These are phyloP conservation scores for Fragaria vesca DNA, from an alignment of 306 rosid species.

Conservation along the genomic window DNA sequence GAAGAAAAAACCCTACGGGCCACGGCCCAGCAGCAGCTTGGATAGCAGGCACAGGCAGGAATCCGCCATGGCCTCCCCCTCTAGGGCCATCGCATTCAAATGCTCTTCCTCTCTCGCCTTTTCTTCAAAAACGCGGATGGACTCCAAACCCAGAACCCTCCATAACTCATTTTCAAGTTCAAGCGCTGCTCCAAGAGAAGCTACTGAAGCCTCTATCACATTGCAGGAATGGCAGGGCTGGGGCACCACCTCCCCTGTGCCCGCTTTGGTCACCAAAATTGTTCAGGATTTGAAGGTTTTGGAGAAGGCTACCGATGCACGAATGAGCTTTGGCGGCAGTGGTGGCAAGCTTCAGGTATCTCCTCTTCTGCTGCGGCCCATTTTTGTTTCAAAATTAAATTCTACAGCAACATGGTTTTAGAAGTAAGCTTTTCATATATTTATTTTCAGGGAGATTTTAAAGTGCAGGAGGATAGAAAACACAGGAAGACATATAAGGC, in stretches of 20 bases:
- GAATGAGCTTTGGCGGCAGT: slow-evolving; percentile 73
- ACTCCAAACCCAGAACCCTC: slow-evolving; percentile 22
- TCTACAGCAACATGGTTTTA: neutral
- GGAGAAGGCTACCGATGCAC: slow-evolving; percentile 52
- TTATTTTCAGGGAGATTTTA: slow-evolving; percentile 55
- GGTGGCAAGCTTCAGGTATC: slow-evolving; percentile 80
- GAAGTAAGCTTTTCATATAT: neutral
- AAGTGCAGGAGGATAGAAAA: slow-evolving; percentile 69
- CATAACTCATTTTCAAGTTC: slow-evolving; percentile 23
- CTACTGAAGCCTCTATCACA: slow-evolving; percentile 35
- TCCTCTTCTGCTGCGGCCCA: neutral
- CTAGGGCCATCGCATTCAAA: slow-evolving; percentile 35
- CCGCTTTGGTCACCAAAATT: slow-evolving; percentile 56
- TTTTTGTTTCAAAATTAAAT: neutral
- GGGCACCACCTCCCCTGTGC: slow-evolving; percentile 80
- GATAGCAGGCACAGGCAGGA: neutral
- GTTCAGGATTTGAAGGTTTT: slow-evolving; percentile 59
- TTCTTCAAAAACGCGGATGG: slow-evolving; percentile 28
- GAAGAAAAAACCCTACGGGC: neutral
- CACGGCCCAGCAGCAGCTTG: neutral
- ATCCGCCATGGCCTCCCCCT: slow-evolving; percentile 25
- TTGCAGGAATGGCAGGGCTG: slow-evolving; percentile 89
- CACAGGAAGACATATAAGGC: slow-evolving; percentile 79
- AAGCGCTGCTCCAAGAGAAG: slow-evolving; percentile 25
- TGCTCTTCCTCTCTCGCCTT: slow-evolving; percentile 17